A percentile compares a stretch with the other conserved stretches of the same genome.
Evolutionary conservation across 1,139 yeast genomes (phyloP).

Genomic region (Candida frijolesensis): DNA sequence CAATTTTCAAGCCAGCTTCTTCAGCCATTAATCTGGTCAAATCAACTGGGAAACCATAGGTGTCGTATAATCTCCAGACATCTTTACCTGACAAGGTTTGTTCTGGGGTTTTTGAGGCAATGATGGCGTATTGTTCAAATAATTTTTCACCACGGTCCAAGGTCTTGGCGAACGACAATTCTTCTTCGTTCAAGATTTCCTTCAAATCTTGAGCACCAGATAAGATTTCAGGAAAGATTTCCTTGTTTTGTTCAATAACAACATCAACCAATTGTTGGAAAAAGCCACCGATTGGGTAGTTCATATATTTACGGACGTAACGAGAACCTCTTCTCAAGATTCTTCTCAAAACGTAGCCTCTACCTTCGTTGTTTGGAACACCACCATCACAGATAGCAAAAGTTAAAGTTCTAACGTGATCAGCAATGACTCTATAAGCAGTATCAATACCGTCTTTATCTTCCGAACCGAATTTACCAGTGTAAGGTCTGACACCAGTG

Average conservation of each 20-base stretch:
- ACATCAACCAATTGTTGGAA: conserved; percentile 93
- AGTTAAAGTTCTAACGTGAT: conserved; percentile 94
- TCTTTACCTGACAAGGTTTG: conserved; percentile 87
- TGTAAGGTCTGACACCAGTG: conserved; percentile 87
- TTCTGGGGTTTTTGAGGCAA: conserved; percentile 73
- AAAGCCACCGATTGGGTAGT: conserved; percentile 92
- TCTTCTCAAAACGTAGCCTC: conserved; percentile 97
- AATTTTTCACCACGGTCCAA: conserved; percentile 97
- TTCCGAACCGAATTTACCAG: conserved; percentile 90
- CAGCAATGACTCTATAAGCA: conserved; percentile 97
- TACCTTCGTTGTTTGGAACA: conserved; percentile 98
- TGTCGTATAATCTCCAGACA: conserved; percentile 97
- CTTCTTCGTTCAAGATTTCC: conserved; percentile 95
- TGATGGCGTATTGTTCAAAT: conserved; percentile 87
- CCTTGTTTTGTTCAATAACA: conserved; percentile 83
- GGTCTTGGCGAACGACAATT: conserved; percentile 89
- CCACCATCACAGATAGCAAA: conserved; percentile 98
- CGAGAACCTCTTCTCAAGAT: conserved; percentile 97
- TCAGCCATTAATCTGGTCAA: conserved; percentile 98
- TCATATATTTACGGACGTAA: conserved; percentile 93
- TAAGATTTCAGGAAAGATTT: conserved; percentile 87
- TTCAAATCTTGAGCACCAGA: conserved; percentile 73
- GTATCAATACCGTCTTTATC: conserved; percentile 95
- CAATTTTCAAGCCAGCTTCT: conserved; percentile 93
- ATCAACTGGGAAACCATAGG: conserved; percentile 99